Evolutionary conservation across 2,329 filamentous ascomycete genomes (phyloP), one percentile per base, ranked within the genome.

Genomic region (Calonectria leucothoes): DNA sequence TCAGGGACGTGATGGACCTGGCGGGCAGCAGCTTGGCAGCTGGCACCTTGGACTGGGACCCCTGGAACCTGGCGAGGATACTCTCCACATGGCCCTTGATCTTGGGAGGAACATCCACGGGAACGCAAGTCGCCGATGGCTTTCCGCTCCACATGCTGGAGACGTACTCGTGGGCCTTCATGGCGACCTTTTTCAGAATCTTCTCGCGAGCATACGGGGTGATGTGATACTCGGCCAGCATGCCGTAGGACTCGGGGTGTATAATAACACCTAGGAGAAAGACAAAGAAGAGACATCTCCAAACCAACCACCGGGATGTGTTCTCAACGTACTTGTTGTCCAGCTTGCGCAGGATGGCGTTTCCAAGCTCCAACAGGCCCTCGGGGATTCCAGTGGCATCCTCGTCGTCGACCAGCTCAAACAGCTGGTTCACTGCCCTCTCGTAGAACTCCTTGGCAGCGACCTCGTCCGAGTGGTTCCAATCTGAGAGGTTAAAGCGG

Each of bases 181-280:
- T 92, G 69, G 94, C 95, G 70, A 98, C 93, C 82, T 96, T 94
- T 80, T 93, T 93, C 70, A 94, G 86, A 70, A 94, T 94, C 83
- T 93, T 96, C 80, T 98, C 94, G 52, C 97, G 92, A 51, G 95
- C 95, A 84, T 96, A 95, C 78, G 97, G 95, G 64, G 94, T 96
- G 79, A 98, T 95, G 85, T 98, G 95, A 83, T 98, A 96, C 80
- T 98, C 95, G 70, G 95, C 91, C 87, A 98, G 93, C 86, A 94
- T 91, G 69, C 91, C 91, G 77, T 92, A 89, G 66, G 89, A 95
- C 89, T 99, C 97, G 14, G 97, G 97, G 80, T 97, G 94, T 61
- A 95, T 94, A 80, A 98, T 91, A 67, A 95, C 93, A 79, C 94
- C 93, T 59, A 95, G 90, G 42, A 98, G 88, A 84, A 97, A 98